Percentiles rank a stretch among this genome's conserved stretches.
Evolutionary conservation across 2,329 filamentous ascomycete genomes (phyloP).

Genomic region (Mariannaea sp.): DNA sequence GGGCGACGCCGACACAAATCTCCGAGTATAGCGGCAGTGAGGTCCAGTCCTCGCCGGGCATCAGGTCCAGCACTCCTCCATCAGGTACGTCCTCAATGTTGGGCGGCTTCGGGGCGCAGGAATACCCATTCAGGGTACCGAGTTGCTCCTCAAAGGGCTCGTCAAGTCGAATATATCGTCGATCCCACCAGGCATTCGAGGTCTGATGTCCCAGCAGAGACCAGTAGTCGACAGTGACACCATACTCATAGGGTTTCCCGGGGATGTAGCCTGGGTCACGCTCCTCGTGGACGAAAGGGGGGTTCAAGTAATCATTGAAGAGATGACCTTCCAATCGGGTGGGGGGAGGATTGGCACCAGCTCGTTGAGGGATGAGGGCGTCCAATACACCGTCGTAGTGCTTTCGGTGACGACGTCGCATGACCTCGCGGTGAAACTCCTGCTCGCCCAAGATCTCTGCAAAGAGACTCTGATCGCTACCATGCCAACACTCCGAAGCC

Average conservation of each 20-base stretch:
- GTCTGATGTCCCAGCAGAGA: constrained; percentile 36
- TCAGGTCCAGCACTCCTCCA: constrained; percentile 4
- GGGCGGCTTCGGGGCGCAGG: constrained; percentile 28
- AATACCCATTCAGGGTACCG: constrained; percentile 26
- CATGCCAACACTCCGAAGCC: constrained; percentile 30
- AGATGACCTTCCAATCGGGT: constrained; percentile 20
- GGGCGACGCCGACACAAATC: constrained; percentile 36
- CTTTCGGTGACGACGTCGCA: constrained; percentile 36
- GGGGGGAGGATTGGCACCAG: constrained; percentile 28
- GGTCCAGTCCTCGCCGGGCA: constrained; percentile 30
- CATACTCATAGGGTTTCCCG: constrained; percentile 33
- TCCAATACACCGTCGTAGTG: constrained; percentile 29
- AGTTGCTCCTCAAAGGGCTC: constrained; percentile 29
- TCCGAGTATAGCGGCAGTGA: constrained; percentile 37
- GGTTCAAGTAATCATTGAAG: constrained; percentile 32
- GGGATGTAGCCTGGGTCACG: constrained; percentile 26
- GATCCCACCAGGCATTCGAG: constrained; percentile 31
- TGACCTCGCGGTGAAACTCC: constrained; percentile 39
- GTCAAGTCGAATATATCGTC: constrained; percentile 32
- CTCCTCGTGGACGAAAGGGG: constrained; percentile 33
- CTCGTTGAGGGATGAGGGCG: constrained; percentile 24
- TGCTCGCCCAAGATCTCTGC: constrained; percentile 39
- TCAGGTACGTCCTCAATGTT: constrained; percentile 22
- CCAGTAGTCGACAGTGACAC: constrained; percentile 39
- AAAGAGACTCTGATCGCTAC: constrained; percentile 40